Evolutionary conservation across 1,284 basidiomycete genomes (phyloP).

Genomic region (Mycosarcoma mackinlayi): DNA sequence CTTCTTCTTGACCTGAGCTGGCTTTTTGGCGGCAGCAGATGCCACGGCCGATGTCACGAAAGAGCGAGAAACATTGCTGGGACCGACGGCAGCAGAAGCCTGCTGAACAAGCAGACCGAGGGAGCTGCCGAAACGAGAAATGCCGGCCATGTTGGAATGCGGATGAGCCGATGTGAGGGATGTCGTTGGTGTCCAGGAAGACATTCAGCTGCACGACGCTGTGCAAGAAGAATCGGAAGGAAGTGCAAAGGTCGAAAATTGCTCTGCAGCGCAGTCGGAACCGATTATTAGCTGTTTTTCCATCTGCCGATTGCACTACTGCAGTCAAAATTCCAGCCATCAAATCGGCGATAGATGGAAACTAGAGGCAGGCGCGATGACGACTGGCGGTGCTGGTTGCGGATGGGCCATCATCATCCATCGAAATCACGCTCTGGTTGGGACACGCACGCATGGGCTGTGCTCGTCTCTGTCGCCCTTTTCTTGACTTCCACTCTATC

Average conservation of each 20-base stretch:
- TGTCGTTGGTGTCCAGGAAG: neutral
- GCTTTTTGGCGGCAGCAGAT: conserved; percentile 44
- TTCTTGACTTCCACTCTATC: neutral
- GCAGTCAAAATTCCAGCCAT: too few relatives aligned
- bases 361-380: conserved; percentile 12
- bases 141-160: conserved; percentile 20
- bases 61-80: conserved; percentile 18
- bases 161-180: neutral
- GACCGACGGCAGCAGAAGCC: conserved; percentile 4
- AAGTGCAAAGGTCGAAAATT: conserved; percentile 29
- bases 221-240: conserved; percentile 4
- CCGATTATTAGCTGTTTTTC: conserved; percentile 29
- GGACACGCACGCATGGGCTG: conserved; percentile 6
- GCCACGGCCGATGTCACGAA: conserved; percentile 26
- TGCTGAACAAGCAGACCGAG: conserved; percentile 20
- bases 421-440: neutral
- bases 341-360: neutral
- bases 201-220: neutral
- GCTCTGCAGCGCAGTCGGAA: conserved; percentile 14
- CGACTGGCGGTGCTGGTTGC: conserved; percentile 11
- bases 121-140: conserved; percentile 23
- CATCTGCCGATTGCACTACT: neutral
- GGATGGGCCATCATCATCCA: conserved; percentile 23
- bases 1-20: conserved; percentile 58
- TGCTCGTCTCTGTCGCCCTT: conserved; percentile 11